phyloP scores from a whole-genome alignment of 768 basidiomycete genomes.

The Termitomyces sp. region DNA sequence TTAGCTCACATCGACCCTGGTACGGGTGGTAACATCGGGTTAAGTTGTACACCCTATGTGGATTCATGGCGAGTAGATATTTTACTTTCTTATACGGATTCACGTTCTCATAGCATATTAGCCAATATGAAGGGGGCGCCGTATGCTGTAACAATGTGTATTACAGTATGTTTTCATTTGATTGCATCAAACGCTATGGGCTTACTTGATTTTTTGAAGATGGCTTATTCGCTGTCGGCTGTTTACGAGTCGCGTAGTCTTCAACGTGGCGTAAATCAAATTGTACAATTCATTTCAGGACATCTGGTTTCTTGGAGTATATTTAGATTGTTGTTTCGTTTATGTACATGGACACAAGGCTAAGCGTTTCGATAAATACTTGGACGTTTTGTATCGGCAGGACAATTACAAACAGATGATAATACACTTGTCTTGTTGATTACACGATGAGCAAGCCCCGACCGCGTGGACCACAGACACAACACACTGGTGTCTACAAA shows the following conservation, averaged over 20 bases:
- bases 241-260: slow-evolving; percentile 1
- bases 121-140: background rate
- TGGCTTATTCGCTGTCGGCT: background rate
- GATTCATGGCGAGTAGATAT: slow-evolving; percentile 1
- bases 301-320: too few relatives aligned
- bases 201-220: background rate
- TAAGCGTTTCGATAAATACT: too few relatives aligned
- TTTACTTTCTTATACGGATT: background rate
- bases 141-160: slow-evolving; percentile 8
- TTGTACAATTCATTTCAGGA: too few relatives aligned
- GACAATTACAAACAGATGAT: background rate
- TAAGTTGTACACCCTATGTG: background rate
- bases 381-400: too few relatives aligned
- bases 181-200: too few relatives aligned
- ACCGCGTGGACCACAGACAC: slow-evolving; percentile 37
- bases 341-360: too few relatives aligned
- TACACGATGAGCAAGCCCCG: slow-evolving; percentile 41
- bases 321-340: too few relatives aligned
- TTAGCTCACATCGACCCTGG: background rate
- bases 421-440: slow-evolving; percentile 1
- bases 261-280: background rate
- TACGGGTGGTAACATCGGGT: background rate
- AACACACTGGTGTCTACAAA: slow-evolving; percentile 60
- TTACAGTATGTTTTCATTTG: background rate
- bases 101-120: background rate